Evolutionary conservation across 768 basidiomycete species (phyloP).

Genomic region (Clitopilus hobsonii): DNA sequence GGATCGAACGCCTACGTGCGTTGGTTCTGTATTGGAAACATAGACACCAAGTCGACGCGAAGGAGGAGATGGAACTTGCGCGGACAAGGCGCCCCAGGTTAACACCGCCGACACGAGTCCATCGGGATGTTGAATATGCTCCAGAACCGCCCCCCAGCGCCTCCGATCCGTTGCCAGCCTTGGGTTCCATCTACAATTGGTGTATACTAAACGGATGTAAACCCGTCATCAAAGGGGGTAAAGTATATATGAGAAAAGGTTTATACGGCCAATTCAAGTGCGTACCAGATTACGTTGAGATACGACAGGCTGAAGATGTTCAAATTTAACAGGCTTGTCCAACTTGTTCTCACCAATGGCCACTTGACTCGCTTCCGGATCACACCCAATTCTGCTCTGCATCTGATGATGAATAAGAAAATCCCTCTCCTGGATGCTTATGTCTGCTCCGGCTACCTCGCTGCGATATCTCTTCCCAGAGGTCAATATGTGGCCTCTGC

Average conservation of each 20-base stretch:
- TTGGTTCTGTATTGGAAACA: slow-evolving; percentile 77
- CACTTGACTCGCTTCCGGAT: slow-evolving; percentile 71
- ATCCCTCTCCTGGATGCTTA: slow-evolving; percentile 72
- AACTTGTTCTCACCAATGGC: slow-evolving; percentile 73
- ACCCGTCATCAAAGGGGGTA: slow-evolving; percentile 68
- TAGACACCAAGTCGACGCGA: slow-evolving; percentile 70
- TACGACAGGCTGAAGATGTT: slow-evolving; percentile 3
- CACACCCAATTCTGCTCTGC: slow-evolving; percentile 50
- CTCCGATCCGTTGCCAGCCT: slow-evolving; percentile 48
- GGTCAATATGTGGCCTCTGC: slow-evolving; percentile 59
- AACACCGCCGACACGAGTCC: slow-evolving; percentile 49
- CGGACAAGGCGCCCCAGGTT: slow-evolving; percentile 54
- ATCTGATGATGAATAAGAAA: slow-evolving; percentile 49
- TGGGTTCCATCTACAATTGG: slow-evolving; percentile 79
- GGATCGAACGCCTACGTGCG: slow-evolving; percentile 73
- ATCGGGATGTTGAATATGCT: slow-evolving; percentile 33
- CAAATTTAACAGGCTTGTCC: slow-evolving; percentile 44
- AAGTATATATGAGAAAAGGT: slow-evolving; percentile 68
- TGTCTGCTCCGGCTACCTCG: slow-evolving; percentile 83
- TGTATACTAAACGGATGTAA: slow-evolving; percentile 79
- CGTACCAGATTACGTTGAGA: slow-evolving; percentile 19
- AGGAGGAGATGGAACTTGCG: slow-evolving; percentile 76
- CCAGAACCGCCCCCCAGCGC: slow-evolving; percentile 52
- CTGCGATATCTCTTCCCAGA: slow-evolving; percentile 57
- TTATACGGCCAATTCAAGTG: slow-evolving; percentile 76